phyloP scores from a whole-genome alignment of 345 rosid species.

The Ceriops tagal region DNA sequence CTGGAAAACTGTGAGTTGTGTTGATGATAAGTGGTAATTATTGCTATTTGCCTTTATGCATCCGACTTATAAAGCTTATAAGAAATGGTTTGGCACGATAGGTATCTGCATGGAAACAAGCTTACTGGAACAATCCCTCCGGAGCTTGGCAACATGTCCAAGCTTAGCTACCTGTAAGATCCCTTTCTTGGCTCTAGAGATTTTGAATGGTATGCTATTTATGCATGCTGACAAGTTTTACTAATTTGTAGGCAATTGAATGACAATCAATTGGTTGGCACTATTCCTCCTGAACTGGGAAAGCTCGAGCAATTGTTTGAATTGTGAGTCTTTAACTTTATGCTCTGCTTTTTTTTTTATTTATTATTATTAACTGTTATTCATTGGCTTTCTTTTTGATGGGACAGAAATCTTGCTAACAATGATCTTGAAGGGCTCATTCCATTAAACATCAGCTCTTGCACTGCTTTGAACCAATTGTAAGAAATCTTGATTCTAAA shows the following conservation, averaged over 20 bases:
- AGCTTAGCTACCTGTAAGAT: conserved; percentile 85
- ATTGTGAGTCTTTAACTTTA: conserved; percentile 44
- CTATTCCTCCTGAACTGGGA: conserved; percentile 90
- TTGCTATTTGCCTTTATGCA: background rate
- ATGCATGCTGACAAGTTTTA: too few relatives aligned
- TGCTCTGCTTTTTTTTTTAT: background rate
- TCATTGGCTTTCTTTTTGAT: background rate
- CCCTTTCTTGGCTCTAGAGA: background rate
- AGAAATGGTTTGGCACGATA: conserved; percentile 18
- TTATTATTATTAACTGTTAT: background rate
- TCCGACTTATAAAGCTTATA: background rate
- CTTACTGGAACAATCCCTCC: conserved; percentile 89
- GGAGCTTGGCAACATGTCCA: conserved; percentile 97
- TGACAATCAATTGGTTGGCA: conserved; percentile 61
- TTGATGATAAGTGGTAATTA: background rate
- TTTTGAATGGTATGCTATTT: too few relatives aligned
- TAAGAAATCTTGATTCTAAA: conserved; percentile 23
- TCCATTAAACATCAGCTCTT: conserved; percentile 73
- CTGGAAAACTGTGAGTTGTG: conserved; percentile 78
- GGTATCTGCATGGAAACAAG: conserved; percentile 92
- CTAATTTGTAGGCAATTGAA: conserved; percentile 63
- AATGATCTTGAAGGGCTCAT: conserved; percentile 80
- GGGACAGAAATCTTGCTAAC: conserved; percentile 78
- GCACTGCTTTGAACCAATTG: conserved; percentile 91
- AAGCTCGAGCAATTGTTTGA: conserved; percentile 88